A percentile compares a stretch with the other conserved stretches of the same genome.
Conservation (phyloP, 345 rosid species). For the Pugionium dolabratum region DNA sequence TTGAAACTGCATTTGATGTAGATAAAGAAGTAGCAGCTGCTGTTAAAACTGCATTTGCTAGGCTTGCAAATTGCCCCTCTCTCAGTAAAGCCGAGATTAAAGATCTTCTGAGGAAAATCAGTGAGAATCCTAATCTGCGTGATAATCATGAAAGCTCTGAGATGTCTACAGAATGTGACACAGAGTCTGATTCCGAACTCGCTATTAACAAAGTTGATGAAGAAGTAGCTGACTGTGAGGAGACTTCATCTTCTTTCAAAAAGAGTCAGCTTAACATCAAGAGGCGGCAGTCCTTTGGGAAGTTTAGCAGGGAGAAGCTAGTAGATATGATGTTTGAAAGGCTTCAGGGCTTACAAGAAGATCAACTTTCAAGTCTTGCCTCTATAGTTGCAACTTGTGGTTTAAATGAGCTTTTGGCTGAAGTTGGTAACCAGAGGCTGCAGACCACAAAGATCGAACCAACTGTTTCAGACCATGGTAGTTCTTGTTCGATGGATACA, state of each 20-base stretch:
- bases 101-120: conserved; percentile 68
- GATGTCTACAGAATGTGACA: conserved; percentile 56
- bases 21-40: conserved; percentile 94
- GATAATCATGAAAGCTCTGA: conserved; percentile 50
- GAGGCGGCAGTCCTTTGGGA: conserved; percentile 65
- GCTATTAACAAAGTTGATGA: conserved; percentile 43
- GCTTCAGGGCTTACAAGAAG: conserved; percentile 76
- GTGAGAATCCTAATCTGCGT: conserved; percentile 64
- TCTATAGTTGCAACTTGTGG: conserved; percentile 95
- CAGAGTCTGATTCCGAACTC: conserved; percentile 59
- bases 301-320: conserved; percentile 53
- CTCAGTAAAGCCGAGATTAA: conserved; percentile 68
- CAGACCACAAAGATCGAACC: conserved; percentile 36
- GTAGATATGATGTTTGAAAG: conserved; percentile 78
- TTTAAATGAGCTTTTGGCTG: conserved; percentile 82
- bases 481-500: conserved; percentile 47
- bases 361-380: conserved; percentile 88
- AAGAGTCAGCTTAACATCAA: conserved; percentile 51
- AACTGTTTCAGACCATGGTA: conserved; percentile 39
- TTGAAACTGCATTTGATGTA: conserved; percentile 87
- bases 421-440: conserved; percentile 52
- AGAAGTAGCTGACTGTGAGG: conserved; percentile 38
- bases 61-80: conserved; percentile 59
- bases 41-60: conserved; percentile 72
- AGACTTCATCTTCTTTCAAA: conserved; percentile 37